phyloP scores from a whole-genome alignment of 2,329 filamentous ascomycete genomes.

The Alternaria gaisen region DNA sequence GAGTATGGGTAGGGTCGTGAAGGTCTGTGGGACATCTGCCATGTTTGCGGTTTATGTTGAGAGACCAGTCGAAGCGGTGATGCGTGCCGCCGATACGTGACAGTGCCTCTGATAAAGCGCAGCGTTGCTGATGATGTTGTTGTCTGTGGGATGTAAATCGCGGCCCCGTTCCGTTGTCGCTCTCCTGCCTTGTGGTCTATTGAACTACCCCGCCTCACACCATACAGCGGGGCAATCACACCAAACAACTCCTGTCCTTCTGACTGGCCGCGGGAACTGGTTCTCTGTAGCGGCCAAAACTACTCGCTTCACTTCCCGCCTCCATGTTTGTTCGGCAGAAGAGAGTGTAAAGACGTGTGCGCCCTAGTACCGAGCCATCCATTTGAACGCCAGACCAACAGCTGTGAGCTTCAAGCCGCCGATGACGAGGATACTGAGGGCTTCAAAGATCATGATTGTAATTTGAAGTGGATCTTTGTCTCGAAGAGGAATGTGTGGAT shows the following conservation, averaged over 20 bases:
- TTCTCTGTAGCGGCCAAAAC: background rate
- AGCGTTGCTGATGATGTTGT: background rate
- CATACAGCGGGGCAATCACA: conserved; percentile 33
- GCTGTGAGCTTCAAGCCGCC: conserved; percentile 44
- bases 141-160: background rate
- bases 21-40: conserved; percentile 54
- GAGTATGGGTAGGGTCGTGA: conserved; percentile 79
- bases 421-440: conserved; percentile 35
- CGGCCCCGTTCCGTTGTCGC: conserved; percentile 3
- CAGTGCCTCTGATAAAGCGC: background rate
- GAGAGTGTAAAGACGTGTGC: background rate
- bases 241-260: conserved; percentile 6
- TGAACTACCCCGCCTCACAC: conserved; percentile 8
- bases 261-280: background rate
- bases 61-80: background rate
- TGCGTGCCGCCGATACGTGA: background rate
- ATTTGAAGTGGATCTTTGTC: background rate
- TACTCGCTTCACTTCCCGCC: background rate
- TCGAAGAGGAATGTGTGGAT: background rate
- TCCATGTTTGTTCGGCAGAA: background rate
- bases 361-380: conserved; percentile 34
- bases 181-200: background rate
- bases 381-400: conserved; percentile 37
- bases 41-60: background rate
- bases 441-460: conserved; percentile 31